Evolutionary conservation across 805 yeast species (phyloP).

Genomic region (Yarrowia sp.): DNA sequence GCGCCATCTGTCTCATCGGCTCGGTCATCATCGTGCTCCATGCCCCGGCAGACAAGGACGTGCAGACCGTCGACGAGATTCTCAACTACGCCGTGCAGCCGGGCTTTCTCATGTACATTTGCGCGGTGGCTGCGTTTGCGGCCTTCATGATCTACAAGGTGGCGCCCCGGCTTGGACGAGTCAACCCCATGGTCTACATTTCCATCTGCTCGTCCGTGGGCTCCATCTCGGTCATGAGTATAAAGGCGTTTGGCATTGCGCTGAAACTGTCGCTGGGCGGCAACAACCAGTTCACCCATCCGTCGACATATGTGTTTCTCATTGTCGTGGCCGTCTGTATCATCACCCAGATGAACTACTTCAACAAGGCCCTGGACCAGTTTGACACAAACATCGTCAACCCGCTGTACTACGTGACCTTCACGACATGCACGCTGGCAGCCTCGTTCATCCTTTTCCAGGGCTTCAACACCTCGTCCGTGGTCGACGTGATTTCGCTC

Average conservation of each 20-base stretch:
- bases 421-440: slow-evolving; percentile 83
- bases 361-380: slow-evolving; percentile 91
- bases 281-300: slow-evolving; percentile 84
- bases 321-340: slow-evolving; percentile 81
- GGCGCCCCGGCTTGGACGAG: slow-evolving; percentile 79
- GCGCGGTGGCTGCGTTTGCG: slow-evolving; percentile 69
- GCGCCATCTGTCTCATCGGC: slow-evolving; percentile 88
- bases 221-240: slow-evolving; percentile 87
- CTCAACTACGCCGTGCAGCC: slow-evolving; percentile 80
- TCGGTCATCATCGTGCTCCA: slow-evolving; percentile 86
- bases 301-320: slow-evolving; percentile 82
- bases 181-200: slow-evolving; percentile 86
- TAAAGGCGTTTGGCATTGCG: slow-evolving; percentile 93
- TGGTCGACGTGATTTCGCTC: slow-evolving; percentile 79
- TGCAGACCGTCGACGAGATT: slow-evolving; percentile 87
- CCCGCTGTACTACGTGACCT: slow-evolving; percentile 88
- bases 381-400: slow-evolving; percentile 92
- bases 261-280: slow-evolving; percentile 83
- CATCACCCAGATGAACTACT: slow-evolving; percentile 89
- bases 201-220: slow-evolving; percentile 92
- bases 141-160: slow-evolving; percentile 80
- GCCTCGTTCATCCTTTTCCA: slow-evolving; percentile 87
- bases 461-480: slow-evolving; percentile 84
- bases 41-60: slow-evolving; percentile 94
- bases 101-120: slow-evolving; percentile 68